Conservation (phyloP, 1,139 yeast genomes). For the Hansenula sp. region DNA sequence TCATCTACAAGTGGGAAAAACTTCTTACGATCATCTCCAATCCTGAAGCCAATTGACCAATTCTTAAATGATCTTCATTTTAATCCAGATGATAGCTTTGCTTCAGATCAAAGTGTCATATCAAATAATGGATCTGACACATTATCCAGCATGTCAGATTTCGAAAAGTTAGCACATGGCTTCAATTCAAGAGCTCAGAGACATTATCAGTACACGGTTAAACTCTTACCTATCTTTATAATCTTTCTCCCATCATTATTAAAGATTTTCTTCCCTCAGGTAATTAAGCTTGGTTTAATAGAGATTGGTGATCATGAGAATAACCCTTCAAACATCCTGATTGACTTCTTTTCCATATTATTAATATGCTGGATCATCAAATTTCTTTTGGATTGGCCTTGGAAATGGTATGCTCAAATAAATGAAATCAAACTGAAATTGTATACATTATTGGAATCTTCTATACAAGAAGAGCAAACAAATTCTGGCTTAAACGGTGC, state of each 20-base stretch:
- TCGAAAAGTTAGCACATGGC: not conserved
- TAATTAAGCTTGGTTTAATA: constrained; percentile 10
- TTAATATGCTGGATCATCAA: constrained; percentile 17
- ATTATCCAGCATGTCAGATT: not conserved
- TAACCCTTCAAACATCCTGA: constrained; percentile 8
- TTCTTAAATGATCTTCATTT: not conserved
- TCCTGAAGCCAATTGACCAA: not conserved
- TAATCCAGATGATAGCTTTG: not conserved
- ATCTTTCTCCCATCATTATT: constrained; percentile 3
- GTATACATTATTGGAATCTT: constrained; percentile 4
- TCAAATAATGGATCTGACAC: not conserved
- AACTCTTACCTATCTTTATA: constrained; percentile 1
- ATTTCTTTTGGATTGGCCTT: constrained; percentile 20
- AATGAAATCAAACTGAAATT: constrained; percentile 10
- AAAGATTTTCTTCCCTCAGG: constrained; percentile 13
- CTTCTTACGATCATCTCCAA: not conserved
- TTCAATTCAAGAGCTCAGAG: not conserved
- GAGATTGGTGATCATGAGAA: constrained; percentile 12
- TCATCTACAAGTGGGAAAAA: not conserved
- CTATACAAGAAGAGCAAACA: not conserved
- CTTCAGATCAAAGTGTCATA: not conserved
- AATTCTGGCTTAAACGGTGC: not conserved
- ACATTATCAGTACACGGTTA: constrained; percentile 1
- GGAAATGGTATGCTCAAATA: constrained; percentile 20
- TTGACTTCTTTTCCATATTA: constrained; percentile 14